Base-by-base conservation (phyloP, 108 stramenopile genomes). In the Cyclotella cryptica region DNA sequence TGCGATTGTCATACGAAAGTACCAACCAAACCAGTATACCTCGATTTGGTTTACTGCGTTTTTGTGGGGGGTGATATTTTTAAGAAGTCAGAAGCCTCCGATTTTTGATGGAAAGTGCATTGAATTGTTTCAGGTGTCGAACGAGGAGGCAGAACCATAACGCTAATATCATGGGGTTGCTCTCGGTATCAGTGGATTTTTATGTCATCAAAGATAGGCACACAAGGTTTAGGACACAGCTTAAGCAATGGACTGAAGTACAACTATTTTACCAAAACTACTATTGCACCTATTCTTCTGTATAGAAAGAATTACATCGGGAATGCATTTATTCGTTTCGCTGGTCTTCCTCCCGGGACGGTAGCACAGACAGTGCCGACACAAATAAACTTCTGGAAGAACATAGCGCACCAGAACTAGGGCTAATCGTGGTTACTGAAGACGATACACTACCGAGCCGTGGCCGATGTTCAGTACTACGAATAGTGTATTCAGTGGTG, bases 41-140 rank as follows among this genome's bases (percentile, higher is more conserved):
- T 92, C 92, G 3, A 74, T 97, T 46, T 99, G 99, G 99, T 98
- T 99, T 79, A 98, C 98, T 29, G 96, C 97, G 8, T 99, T 96
- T 74, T 87, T 98, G 96, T 99, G 99, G 99, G 98, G 99, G 41
- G 97, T 99, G 39, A 89, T 99, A 58, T 99, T 97, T 82, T 85
- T 98, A 75, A 90, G 96, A 28, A 97, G 96, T 83, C 95, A 97
- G 66, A 82, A 79, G 60, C 84, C 97, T 45, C 99, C 98, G 15
- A 86, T 99, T 64, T 99, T 98, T 71, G 99, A 99, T 74, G 96
- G 92, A 55, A 75, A 90, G 69, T 87, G 89, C 69, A 96, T 96
- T 69, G 89, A 93, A 72, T 59, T 96, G 58, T 96, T 96, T 72
- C 92, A 93, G 80, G 93, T 96, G 28, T 88, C 90, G 18, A 79